phyloP scores from a whole-genome alignment of 2,329 filamentous ascomycete genomes.

The Talaromyces funiculosus region DNA sequence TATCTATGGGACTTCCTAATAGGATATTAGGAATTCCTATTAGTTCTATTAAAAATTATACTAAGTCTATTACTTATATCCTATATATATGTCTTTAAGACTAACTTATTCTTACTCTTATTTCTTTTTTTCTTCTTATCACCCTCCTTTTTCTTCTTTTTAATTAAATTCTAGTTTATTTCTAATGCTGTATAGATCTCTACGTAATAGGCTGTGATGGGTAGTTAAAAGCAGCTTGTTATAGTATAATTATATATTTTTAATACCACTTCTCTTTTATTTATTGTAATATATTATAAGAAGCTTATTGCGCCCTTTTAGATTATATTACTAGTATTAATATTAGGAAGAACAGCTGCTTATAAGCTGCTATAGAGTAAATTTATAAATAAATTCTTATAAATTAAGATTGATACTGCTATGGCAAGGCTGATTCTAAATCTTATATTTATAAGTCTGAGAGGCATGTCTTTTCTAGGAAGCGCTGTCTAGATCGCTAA shows the following conservation, averaged over 20 bases:
- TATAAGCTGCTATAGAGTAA: background rate
- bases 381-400: background rate
- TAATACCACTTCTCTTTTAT: background rate
- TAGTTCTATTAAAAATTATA: no score
- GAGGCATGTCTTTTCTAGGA: background rate
- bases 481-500: background rate
- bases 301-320: background rate
- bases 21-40: no score
- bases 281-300: background rate
- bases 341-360: background rate
- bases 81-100: background rate
- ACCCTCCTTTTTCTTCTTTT: background rate
- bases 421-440: background rate
- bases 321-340: background rate
- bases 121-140: background rate
- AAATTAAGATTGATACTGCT: background rate
- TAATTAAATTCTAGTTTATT: background rate
- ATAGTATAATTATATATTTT: background rate
- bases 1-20: no score
- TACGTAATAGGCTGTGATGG: background rate
- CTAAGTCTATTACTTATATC: no score
- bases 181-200: background rate
- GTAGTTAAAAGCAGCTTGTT: background rate
- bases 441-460: background rate
- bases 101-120: background rate